These are phyloP conservation scores for Cutaneotrichosporon sp. DNA, from an alignment of 1,284 basidiomycete genomes.

Conservation along the genomic window DNA sequence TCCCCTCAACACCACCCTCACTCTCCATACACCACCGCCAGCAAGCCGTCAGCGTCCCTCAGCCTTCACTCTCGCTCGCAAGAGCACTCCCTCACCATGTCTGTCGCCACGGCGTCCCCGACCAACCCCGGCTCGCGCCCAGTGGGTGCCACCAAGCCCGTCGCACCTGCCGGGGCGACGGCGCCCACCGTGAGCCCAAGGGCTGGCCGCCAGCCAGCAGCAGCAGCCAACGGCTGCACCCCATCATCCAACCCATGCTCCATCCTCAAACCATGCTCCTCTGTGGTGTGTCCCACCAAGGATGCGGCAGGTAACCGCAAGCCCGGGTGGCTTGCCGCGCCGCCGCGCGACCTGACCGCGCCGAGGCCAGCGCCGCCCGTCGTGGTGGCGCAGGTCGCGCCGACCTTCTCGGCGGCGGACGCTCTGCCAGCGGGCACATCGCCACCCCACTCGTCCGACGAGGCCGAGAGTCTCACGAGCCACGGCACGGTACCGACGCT, in stretches of 20 bases:
- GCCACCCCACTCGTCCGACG: not conserved
- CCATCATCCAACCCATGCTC: constrained; percentile 1
- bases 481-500: not conserved
- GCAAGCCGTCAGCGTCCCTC: not conserved
- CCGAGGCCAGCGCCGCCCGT: not conserved
- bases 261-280: constrained; percentile 17
- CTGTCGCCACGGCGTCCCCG: constrained; percentile 1
- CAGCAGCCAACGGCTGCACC: no score
- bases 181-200: no score
- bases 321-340: constrained; percentile 1
- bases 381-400: not conserved
- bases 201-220: no score
- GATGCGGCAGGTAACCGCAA: constrained; percentile 1
- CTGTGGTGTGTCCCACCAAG: not conserved
- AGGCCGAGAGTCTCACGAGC: not conserved
- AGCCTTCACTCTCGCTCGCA: not conserved
- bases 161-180: no score
- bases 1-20: not conserved
- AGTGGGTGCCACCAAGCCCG: no score
- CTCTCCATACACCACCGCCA: not conserved
- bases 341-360: not conserved
- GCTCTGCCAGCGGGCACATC: not conserved
- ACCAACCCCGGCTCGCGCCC: not conserved
- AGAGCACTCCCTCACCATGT: not conserved
- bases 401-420: not conserved